phyloP scores from a whole-genome alignment of 2,329 filamentous ascomycete species.

The Hypoxylon sp. region DNA sequence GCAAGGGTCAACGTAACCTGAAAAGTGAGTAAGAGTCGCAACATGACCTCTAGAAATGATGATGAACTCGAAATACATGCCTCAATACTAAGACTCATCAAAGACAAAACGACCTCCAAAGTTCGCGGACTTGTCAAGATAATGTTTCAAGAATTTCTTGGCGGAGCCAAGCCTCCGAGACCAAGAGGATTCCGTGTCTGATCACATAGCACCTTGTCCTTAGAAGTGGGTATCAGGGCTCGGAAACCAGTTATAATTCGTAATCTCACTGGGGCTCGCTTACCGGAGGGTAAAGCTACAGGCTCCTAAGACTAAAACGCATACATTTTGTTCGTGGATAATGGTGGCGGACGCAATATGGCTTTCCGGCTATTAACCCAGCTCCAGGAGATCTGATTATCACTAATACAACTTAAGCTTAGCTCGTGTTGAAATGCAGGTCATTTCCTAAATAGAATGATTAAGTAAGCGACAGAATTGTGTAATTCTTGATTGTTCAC shows the following conservation, averaged over 20 bases:
- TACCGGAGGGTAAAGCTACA: conserved; percentile 4
- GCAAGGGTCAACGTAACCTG: conserved; percentile 14
- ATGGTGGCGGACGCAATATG: background rate
- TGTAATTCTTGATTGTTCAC: background rate
- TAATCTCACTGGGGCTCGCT: background rate
- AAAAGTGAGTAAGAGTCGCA: conserved; percentile 15
- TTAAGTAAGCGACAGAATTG: background rate
- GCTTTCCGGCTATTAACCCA: conserved; percentile 17
- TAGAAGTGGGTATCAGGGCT: conserved; percentile 4
- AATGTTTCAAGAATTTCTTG: conserved; percentile 21
- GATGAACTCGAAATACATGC: background rate
- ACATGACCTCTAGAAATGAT: background rate
- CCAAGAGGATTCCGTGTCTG: conserved; percentile 23
- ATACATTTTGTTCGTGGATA: conserved; percentile 8
- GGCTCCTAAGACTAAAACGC: conserved; percentile 7
- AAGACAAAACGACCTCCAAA: background rate
- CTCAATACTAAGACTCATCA: background rate
- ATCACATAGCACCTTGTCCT: conserved; percentile 13
- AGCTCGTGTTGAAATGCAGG: background rate
- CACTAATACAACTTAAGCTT: conserved; percentile 10
- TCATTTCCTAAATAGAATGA: conserved; percentile 8
- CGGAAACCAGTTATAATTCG: conserved; percentile 7
- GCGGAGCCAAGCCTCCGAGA: conserved; percentile 41
- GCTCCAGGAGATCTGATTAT: conserved; percentile 3
- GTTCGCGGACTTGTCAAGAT: conserved; percentile 8